These are phyloP conservation scores for Delonix regia DNA, from an alignment of 306 rosid genomes.

Conservation along the genomic window DNA sequence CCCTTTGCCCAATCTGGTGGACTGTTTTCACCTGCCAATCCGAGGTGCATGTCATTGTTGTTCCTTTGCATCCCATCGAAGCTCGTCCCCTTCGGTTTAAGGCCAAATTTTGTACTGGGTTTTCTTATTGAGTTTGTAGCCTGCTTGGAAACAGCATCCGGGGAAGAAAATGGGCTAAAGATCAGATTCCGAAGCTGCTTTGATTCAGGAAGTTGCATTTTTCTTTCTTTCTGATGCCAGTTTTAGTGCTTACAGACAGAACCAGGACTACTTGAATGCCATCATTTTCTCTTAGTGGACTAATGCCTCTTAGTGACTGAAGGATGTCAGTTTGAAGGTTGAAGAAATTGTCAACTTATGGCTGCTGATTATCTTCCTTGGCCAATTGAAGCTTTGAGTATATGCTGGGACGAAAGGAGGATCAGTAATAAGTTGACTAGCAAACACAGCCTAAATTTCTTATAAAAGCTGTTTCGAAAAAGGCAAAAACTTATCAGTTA, in stretches of 20 bases:
- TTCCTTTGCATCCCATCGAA: conserved; percentile 18
- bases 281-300: conserved; percentile 25
- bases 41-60: background rate
- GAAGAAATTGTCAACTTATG: conserved; percentile 31
- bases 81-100: conserved; percentile 26
- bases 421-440: too few species aligned
- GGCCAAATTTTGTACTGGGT: conserved; percentile 6
- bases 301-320: conserved; percentile 27
- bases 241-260: conserved; percentile 25
- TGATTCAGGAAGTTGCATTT: conserved; percentile 43
- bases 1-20: conserved; percentile 39
- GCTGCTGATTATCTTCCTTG: conserved; percentile 34
- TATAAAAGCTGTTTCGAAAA: too few species aligned
- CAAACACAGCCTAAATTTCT: too few species aligned
- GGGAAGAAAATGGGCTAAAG: conserved; percentile 23
- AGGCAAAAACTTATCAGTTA: too few species aligned
- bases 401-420: conserved; percentile 11
- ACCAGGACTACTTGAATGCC: background rate
- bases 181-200: conserved; percentile 42
- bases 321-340: conserved; percentile 35
- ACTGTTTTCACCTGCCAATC: conserved; percentile 18
- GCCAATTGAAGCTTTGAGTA: conserved; percentile 40
- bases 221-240: conserved; percentile 42
- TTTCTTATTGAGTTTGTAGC: background rate
- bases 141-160: conserved; percentile 8